These are phyloP conservation scores for Geum urbanum DNA, from an alignment of 306 rosid genomes.

Conservation along the genomic window DNA sequence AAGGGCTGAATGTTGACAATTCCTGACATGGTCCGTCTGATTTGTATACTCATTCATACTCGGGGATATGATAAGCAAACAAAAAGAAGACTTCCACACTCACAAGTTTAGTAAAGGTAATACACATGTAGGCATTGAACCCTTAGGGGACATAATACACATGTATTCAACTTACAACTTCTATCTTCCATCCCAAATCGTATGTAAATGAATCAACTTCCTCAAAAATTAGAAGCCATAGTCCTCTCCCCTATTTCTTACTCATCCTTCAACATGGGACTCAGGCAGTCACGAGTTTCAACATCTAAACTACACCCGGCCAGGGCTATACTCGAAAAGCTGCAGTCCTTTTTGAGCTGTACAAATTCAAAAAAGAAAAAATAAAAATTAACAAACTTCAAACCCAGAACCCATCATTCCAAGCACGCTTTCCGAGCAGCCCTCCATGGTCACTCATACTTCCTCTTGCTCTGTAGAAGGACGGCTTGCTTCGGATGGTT, in stretches of 20 bases:
- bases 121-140: slow-evolving; percentile 18
- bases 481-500: slow-evolving; percentile 64
- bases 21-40: background rate
- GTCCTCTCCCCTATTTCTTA: slow-evolving; percentile 25
- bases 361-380: slow-evolving; percentile 43
- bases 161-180: slow-evolving; percentile 38
- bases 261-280: slow-evolving; percentile 31
- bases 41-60: background rate
- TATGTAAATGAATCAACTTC: slow-evolving; percentile 48
- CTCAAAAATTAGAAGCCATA: slow-evolving; percentile 50
- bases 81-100: background rate
- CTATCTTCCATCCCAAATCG: slow-evolving; percentile 47
- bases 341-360: slow-evolving; percentile 48
- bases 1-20: background rate
- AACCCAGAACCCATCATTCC: slow-evolving; percentile 47
- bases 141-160: slow-evolving; percentile 33
- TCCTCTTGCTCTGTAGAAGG: slow-evolving; percentile 50
- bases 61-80: slow-evolving; percentile 4
- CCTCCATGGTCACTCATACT: slow-evolving; percentile 81
- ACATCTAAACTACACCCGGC: slow-evolving; percentile 43
- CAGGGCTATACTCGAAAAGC: slow-evolving; percentile 31
- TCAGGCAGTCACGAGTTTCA: slow-evolving; percentile 18
- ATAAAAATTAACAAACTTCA: slow-evolving; percentile 36
- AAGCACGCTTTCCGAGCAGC: slow-evolving; percentile 46
- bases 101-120: slow-evolving; percentile 1